phyloP scores from a whole-genome alignment of 1,284 basidiomycete genomes.

The Puccinia coronata region DNA sequence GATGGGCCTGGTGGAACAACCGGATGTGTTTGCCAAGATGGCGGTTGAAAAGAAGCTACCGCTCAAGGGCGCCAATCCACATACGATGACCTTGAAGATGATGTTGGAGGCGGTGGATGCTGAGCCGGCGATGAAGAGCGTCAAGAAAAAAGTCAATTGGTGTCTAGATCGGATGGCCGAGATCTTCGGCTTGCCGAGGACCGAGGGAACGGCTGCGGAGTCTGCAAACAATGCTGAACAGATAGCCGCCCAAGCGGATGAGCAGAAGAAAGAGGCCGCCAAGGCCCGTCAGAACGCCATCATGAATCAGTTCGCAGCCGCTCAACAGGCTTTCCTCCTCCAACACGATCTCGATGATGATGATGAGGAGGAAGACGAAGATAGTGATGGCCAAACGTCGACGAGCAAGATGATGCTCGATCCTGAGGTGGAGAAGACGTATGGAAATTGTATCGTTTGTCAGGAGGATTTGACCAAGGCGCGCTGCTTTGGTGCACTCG shows the following conservation, averaged over 20 bases:
- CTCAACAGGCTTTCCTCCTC: constrained; percentile 73
- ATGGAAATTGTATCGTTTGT: constrained; percentile 94
- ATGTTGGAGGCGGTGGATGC: constrained; percentile 41
- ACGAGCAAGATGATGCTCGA: constrained; percentile 51
- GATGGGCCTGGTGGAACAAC: constrained; percentile 74
- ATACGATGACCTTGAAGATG: constrained; percentile 44
- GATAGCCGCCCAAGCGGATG: constrained; percentile 65
- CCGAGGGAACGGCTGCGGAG: constrained; percentile 40
- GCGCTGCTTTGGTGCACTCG: constrained; percentile 83
- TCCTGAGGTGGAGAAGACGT: constrained; percentile 61
- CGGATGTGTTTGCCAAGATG: constrained; percentile 67
- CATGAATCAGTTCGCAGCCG: constrained; percentile 87
- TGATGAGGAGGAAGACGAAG: constrained; percentile 60
- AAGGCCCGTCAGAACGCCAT: constrained; percentile 83
- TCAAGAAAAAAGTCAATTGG: constrained; percentile 72
- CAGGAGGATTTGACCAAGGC: constrained; percentile 82
- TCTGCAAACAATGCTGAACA: constrained; percentile 55
- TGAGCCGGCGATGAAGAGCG: constrained; percentile 62
- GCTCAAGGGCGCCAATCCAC: constrained; percentile 42
- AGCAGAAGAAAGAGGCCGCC: constrained; percentile 74
- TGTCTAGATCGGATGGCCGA: constrained; percentile 68
- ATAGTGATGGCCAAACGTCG: constrained; percentile 62
- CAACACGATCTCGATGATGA: constrained; percentile 51
- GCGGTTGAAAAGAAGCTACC: constrained; percentile 61
- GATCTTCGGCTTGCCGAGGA: constrained; percentile 64